phyloP scores from a whole-genome alignment of 768 basidiomycete species.

The Vararia minispora region DNA sequence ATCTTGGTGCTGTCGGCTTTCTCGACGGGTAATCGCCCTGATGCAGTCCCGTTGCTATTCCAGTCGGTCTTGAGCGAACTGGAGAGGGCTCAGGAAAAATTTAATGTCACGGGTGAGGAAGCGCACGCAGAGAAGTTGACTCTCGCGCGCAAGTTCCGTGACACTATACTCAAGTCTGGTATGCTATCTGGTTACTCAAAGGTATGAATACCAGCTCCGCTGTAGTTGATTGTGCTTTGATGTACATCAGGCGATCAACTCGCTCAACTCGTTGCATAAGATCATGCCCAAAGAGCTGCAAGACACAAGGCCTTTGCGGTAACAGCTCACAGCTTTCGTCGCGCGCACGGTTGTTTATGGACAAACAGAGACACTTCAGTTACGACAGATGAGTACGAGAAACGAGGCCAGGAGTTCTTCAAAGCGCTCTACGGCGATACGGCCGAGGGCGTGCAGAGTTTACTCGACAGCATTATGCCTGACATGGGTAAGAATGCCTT shows the following conservation, averaged over 20 bases:
- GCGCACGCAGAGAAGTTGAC: slow-evolving; percentile 25
- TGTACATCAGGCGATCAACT: slow-evolving; percentile 41
- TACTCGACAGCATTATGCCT: slow-evolving; percentile 45
- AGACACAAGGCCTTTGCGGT: slow-evolving; percentile 40
- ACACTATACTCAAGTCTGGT: slow-evolving; percentile 53
- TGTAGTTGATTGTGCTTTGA: background rate
- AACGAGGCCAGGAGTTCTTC: slow-evolving; percentile 34
- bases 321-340: background rate
- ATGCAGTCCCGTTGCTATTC: slow-evolving; percentile 46
- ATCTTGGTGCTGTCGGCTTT: slow-evolving; percentile 46
- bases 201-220: slow-evolving; percentile 23
- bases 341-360: background rate
- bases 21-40: slow-evolving; percentile 46
- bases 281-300: slow-evolving; percentile 40
- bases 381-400: slow-evolving; percentile 32
- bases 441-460: slow-evolving; percentile 31
- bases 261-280: slow-evolving; percentile 37
- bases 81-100: slow-evolving; percentile 14
- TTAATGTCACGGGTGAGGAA: slow-evolving; percentile 12
- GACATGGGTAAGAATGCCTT: slow-evolving; percentile 41
- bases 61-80: slow-evolving; percentile 36
- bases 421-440: slow-evolving; percentile 44
- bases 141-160: slow-evolving; percentile 45
- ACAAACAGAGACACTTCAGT: slow-evolving; percentile 27
- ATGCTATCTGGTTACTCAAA: slow-evolving; percentile 46